Evolutionary conservation across 2,329 filamentous ascomycete genomes (phyloP), one percentile per base, ranked within the genome.

Genomic region (Fusarium poae): DNA sequence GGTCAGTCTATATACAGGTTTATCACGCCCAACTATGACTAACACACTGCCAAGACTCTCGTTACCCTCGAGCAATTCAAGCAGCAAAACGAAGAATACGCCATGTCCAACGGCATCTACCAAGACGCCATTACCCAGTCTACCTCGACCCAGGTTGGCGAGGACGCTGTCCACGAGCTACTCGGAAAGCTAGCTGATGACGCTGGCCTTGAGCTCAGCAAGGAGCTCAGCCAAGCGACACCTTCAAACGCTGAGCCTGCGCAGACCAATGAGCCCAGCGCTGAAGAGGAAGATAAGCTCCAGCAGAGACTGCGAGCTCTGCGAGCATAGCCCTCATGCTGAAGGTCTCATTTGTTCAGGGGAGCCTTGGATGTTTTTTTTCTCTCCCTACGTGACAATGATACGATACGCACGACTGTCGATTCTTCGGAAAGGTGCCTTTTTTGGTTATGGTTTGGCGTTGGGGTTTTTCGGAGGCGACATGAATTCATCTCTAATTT

Each of bases 131-230:
- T 94, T 66, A 89, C 88, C 23, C 90, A 91, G 64, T 91, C 91
- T 37, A 97, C 93, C 2, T 78, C 92, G 80, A 74, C 91, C 82
- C 77, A 92, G 84, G 78, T 94, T 82, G 81, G 92, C 82, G 80
- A 97, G 77, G 93, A 97, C 72, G 93, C 94, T 71, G 93, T 97
- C 3, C 93, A 97, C 78, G 89, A 93, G 71, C 82, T 97, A 66
- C 91, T 97, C 80, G 91, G 88, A 68, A 92, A 97, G 81, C 88
- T 96, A 43, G 93, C 93, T 67, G 94, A 97, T 78, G 93, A 97
- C 79, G 93, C 92, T 12, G 94, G 94, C 55, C 88, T 97, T 53
- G 92, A 96, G 79, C 83, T 97, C 65, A 89, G 89, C 71, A 87
- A 91, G 77, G 92, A 96, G 80, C 89, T 97, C 67, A 85, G 82